Percentiles rank a stretch among this genome's conserved stretches.
Evolutionary conservation across 306 rosid genomes (phyloP).

Genomic region (Glycine soja): DNA sequence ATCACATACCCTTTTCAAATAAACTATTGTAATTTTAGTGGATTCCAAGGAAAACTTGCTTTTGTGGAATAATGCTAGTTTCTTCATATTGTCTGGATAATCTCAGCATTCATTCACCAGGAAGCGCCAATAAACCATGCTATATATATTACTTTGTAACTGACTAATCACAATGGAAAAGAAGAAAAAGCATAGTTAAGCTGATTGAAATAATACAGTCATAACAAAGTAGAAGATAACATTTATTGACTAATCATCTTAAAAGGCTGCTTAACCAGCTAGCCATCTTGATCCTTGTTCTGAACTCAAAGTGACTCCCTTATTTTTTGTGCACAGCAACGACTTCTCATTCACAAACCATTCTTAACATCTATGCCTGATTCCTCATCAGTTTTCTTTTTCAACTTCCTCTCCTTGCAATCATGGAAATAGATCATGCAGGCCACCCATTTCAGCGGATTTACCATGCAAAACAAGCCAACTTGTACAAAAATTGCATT

Average conservation of each 20-base stretch:
- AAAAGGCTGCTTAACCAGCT: background rate
- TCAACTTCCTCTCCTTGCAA: constrained; percentile 49
- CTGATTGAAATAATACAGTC: background rate
- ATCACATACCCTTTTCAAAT: background rate
- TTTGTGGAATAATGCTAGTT: constrained; percentile 13
- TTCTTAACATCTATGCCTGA: constrained; percentile 37
- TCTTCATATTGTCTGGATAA: background rate
- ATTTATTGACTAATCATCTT: background rate
- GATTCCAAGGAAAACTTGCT: background rate
- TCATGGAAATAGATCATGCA: constrained; percentile 58
- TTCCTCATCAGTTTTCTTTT: constrained; percentile 54
- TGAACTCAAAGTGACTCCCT: constrained; percentile 4
- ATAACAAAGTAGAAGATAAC: background rate
- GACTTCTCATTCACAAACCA: constrained; percentile 24
- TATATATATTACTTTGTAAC: background rate
- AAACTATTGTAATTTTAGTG: background rate
- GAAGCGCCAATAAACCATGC: background rate
- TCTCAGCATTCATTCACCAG: background rate
- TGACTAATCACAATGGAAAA: background rate
- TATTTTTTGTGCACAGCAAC: background rate
- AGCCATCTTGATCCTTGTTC: background rate
- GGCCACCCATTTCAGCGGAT: constrained; percentile 65
- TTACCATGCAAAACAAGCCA: constrained; percentile 52
- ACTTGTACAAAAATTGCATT: constrained; percentile 44
- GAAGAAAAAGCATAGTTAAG: background rate